These are phyloP conservation scores for Verticillium alfalfae DNA, from an alignment of 2,329 filamentous ascomycete genomes.

Conservation along the genomic window DNA sequence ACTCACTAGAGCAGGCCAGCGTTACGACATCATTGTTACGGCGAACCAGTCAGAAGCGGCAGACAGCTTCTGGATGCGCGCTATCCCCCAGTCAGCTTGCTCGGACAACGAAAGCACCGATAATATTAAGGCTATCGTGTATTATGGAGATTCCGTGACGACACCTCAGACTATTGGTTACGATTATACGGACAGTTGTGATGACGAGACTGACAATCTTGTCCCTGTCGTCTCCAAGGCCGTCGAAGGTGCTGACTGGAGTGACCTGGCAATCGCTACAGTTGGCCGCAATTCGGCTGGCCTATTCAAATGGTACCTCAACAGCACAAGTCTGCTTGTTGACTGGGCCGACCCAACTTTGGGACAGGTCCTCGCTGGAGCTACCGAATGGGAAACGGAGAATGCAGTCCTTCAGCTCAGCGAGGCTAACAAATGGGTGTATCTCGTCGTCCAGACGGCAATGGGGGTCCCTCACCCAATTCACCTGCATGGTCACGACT, in stretches of 20 bases:
- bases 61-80: constrained; percentile 43
- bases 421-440: constrained; percentile 20
- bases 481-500: constrained; percentile 30
- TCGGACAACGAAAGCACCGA: constrained; percentile 28
- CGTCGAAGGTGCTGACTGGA: constrained; percentile 20
- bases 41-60: constrained; percentile 23
- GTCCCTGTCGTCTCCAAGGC: constrained; percentile 25
- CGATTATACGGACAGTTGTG: constrained; percentile 18
- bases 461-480: constrained; percentile 23
- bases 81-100: constrained; percentile 34
- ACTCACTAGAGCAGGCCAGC: constrained; percentile 18
- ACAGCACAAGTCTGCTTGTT: constrained; percentile 22
- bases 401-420: constrained; percentile 21
- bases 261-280: constrained; percentile 19
- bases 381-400: constrained; percentile 12
- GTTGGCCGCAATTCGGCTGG: constrained; percentile 18
- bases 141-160: constrained; percentile 23
- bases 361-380: constrained; percentile 13
- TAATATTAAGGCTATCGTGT: constrained; percentile 44
- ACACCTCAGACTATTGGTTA: constrained; percentile 10
- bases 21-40: constrained; percentile 42
- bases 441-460: constrained; percentile 19
- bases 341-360: constrained; percentile 25
- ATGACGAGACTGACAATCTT: constrained; percentile 27
- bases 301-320: constrained; percentile 42